phyloP scores from a whole-genome alignment of 1,284 basidiomycete genomes.

The Pascua sp. region DNA sequence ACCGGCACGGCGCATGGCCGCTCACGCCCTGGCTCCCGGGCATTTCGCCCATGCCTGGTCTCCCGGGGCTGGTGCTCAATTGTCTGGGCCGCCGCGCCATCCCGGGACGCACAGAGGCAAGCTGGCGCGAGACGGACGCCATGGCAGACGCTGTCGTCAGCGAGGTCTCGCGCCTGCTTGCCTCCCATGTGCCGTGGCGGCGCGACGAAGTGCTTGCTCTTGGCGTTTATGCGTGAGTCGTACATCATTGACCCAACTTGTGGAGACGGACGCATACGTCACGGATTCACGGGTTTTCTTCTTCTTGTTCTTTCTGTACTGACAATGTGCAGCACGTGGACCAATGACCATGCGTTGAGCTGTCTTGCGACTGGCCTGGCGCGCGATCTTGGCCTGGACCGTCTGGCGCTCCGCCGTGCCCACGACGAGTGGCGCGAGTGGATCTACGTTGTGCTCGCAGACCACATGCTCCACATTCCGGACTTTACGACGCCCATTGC shows the following conservation, averaged over 20 bases:
- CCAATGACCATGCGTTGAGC: slow-evolving; percentile 35
- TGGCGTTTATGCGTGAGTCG: slow-evolving; percentile 33
- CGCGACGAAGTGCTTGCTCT: slow-evolving; percentile 43
- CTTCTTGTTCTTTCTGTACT: background rate
- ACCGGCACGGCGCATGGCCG: slow-evolving; percentile 41
- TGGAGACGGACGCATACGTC: no score
- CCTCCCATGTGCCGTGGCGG: slow-evolving; percentile 28
- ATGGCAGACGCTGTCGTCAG: slow-evolving; percentile 21
- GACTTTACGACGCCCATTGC: slow-evolving; percentile 36
- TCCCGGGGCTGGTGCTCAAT: slow-evolving; percentile 34
- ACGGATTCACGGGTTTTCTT: slow-evolving; percentile 15
- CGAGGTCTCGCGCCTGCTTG: slow-evolving; percentile 33
- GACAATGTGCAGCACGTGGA: slow-evolving; percentile 35
- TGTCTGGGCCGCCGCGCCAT: slow-evolving; percentile 34
- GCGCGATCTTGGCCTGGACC: slow-evolving; percentile 30
- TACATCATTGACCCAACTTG: no score
- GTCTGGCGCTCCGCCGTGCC: slow-evolving; percentile 19
- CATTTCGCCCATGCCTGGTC: slow-evolving; percentile 31
- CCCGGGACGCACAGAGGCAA: slow-evolving; percentile 26
- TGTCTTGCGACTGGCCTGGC: slow-evolving; percentile 39
- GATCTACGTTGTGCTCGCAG: slow-evolving; percentile 46
- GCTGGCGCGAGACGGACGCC: slow-evolving; percentile 25
- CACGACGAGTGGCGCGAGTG: slow-evolving; percentile 48
- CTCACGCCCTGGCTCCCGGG: slow-evolving; percentile 45
- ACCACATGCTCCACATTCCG: slow-evolving; percentile 39